These are phyloP conservation scores for Nymphaea thermarum DNA, from an alignment of 164 flowering plant genomes.

Conservation along the genomic window DNA sequence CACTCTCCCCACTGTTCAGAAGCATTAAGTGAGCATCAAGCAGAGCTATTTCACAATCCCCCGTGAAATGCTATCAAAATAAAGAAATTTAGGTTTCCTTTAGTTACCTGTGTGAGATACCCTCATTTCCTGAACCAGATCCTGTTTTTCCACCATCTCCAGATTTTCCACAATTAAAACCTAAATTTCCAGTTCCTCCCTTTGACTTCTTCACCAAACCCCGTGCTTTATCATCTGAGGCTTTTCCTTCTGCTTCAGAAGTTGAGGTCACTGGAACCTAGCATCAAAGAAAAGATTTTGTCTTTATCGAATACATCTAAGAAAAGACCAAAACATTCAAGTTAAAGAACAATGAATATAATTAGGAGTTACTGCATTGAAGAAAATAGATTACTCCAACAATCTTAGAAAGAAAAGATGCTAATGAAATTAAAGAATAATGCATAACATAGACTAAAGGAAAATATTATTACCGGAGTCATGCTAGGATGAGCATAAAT, in stretches of 20 bases:
- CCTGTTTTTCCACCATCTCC: constrained; percentile 55
- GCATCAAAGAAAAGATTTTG: too few species aligned
- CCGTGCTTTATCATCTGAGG: constrained; percentile 36
- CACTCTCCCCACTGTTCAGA: constrained; percentile 63
- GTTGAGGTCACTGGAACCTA: constrained; percentile 3
- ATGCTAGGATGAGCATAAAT: constrained; percentile 74
- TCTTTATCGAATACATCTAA: too few species aligned
- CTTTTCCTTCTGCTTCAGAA: constrained; percentile 49
- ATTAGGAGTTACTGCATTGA: too few species aligned
- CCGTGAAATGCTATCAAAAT: neutral
- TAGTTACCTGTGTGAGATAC: constrained; percentile 62
- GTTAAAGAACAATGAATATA: too few species aligned
- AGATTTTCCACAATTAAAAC: constrained; percentile 29
- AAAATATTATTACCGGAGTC: constrained; percentile 34
- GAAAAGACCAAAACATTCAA: too few species aligned
- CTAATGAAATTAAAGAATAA: too few species aligned
- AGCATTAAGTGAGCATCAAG: neutral
- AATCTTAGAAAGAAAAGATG: too few species aligned
- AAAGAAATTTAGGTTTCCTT: neutral
- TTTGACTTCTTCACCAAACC: constrained; percentile 44
- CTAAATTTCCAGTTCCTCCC: constrained; percentile 40
- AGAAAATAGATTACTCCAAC: too few species aligned
- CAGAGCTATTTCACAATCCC: neutral
- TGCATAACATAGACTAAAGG: neutral
- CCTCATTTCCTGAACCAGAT: constrained; percentile 89